Base-by-base conservation (phyloP, 768 basidiomycete species). In the Leccinellum rugosiceps region DNA sequence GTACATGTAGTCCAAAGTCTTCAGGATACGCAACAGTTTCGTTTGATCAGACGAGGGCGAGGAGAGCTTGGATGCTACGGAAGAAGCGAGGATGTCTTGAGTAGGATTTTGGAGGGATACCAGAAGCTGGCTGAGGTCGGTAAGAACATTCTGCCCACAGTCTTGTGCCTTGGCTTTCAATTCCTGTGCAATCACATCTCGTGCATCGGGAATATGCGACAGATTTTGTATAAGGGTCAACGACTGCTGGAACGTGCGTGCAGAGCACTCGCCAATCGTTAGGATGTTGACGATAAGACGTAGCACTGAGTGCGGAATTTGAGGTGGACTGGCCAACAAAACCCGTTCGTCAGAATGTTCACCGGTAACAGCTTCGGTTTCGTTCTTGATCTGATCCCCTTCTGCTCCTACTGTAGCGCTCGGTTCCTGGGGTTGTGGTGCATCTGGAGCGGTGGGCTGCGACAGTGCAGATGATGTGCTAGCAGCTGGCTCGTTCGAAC, bases 1-100 rank as follows among this genome's bases (percentile, higher is more conserved):
- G 72, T 90, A 94, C 85, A 97, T 95, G 71, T 95, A 96, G 70
- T 98, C 97, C 67, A 99, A 90, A 10, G 96, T 97, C 76, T 98
- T 99, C 62, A 99, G 78, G 14, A 99, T 88, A 13, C 97, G 83
- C 7, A 99, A 79, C 5, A 99, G 83, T 74, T 97, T 97, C n/a
- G 97, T 94, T 77, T 99, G 97, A 44, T 86, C 84, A 0, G 95
- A 95, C 1, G 95, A 95, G 2, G 95, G 87, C 1, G 94, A 86
- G 1, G 96, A 96, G 76, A 99, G 98, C 65, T 89, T 92, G 46
- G 89, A 83, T 7, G 96, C 86, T 6, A 91, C 84, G 4, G 86
- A 80, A 45, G 83, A 85, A 15, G 87, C 78, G 23, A 85, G 73
- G 14, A 81, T 76, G 53, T 85, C 86, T 21, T 76, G 79, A 49